Evolutionary conservation across 2,329 filamentous ascomycete species (phyloP), one percentile per base, ranked within the genome.

Genomic region (Fusarium sp.): DNA sequence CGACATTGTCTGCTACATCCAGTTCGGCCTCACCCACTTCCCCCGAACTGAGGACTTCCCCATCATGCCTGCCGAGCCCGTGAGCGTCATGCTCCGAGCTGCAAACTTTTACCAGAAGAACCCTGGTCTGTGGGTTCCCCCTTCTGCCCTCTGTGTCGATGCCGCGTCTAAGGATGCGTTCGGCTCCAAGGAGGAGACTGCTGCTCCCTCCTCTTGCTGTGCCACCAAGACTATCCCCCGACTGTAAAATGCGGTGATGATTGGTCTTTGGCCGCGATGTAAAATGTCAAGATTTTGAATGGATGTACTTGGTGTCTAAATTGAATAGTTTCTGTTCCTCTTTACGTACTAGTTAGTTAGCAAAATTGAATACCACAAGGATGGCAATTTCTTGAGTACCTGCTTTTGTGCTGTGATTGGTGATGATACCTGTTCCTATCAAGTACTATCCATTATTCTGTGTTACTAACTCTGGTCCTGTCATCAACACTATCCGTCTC

Each of bases 1-100:
- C 0, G 94, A 98, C 81, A 85, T 98, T 31, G 95, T 98, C 1
- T 89, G 98, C 31, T 98, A 95, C 94, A 95, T 98, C 84, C 97
- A 95, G 0, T 98, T 98, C 78, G 95, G 95, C 40, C 87, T 98
- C 42, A 96, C 93, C 1, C 95, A 98, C 82, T 96, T 98, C 87
- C 95, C 95, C 0, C 86, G 93, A 0, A 95, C 95, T 0, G 95
- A 98, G 81, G 95, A 98, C 82, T 98, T 94, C 85, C 95, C 95
- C 40, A 87, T 98, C 77, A 98, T 98, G 95, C 94, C 94, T 0
- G 93, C 90, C 2, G 93, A 95, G 86, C 93, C 94, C 0, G 95
- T 98, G 88, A 94, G 91, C 8, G 85, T 97, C 76, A 88, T 97
- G 65, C 86, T 97, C 50, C 86, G 94, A 38, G 94, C 94, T 8